These are phyloP conservation scores for Tylopilus felleus DNA, from an alignment of 768 basidiomycete genomes.

Conservation along the genomic window DNA sequence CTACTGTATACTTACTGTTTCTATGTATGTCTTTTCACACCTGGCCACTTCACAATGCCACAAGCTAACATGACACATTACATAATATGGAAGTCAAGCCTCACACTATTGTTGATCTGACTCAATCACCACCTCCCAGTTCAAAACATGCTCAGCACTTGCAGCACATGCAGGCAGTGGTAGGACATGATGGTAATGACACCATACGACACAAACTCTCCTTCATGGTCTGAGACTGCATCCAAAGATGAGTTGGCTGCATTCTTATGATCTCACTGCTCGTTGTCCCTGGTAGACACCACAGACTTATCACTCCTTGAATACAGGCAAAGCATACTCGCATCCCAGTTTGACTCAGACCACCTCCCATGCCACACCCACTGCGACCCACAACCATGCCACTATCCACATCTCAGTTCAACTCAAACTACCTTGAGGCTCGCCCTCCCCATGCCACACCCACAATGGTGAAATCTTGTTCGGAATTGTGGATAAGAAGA, in stretches of 20 bases:
- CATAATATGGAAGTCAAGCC: too few species aligned
- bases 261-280: slow-evolving; percentile 96
- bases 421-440: too few species aligned
- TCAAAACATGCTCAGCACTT: slow-evolving; percentile 73
- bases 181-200: slow-evolving; percentile 94
- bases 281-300: slow-evolving; percentile 73
- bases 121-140: slow-evolving; percentile 92
- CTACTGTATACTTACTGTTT: too few species aligned
- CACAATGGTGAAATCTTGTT: slow-evolving; percentile 95
- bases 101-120: too few species aligned
- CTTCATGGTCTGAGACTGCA: slow-evolving; percentile 70
- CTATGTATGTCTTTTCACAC: too few species aligned
- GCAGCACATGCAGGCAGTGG: slow-evolving; percentile 78
- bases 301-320: slow-evolving; percentile 69
- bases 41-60: too few species aligned
- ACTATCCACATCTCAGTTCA: too few species aligned
- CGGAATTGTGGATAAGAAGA: slow-evolving; percentile 97
- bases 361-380: too few species aligned
- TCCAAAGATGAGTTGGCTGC: slow-evolving; percentile 85
- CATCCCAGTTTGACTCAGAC: too few species aligned
- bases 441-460: too few species aligned
- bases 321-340: slow-evolving; percentile 82
- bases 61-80: too few species aligned
- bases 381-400: too few species aligned
- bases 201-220: slow-evolving; percentile 91